These are phyloP conservation scores for Phoma sp. DNA, from an alignment of 2,329 filamentous ascomycete species.

Conservation along the genomic window DNA sequence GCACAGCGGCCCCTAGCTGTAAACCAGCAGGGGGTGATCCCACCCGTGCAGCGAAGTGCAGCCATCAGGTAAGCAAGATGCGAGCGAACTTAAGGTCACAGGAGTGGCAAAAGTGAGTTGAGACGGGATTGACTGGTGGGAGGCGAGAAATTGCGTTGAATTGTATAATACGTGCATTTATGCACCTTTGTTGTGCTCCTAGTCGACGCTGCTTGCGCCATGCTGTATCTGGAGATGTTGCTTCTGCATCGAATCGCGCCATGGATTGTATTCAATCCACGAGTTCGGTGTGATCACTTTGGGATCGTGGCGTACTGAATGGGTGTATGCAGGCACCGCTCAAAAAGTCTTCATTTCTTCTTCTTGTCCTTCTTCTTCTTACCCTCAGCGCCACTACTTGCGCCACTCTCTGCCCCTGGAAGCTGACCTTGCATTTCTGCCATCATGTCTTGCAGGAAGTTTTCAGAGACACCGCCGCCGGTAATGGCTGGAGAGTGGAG, in stretches of 20 bases:
- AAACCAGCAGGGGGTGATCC: too few relatives aligned
- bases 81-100: background rate
- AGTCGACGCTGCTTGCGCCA: background rate
- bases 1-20: background rate
- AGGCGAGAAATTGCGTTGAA: background rate
- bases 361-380: conserved; percentile 50
- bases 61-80: background rate
- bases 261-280: background rate
- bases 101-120: background rate
- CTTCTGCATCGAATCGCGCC: background rate
- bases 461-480: conserved; percentile 91
- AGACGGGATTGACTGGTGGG: background rate
- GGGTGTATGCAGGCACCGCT: background rate
- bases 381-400: conserved; percentile 31
- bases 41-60: too few relatives aligned
- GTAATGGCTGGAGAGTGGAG: conserved; percentile 88
- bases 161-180: background rate
- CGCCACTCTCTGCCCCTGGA: conserved; percentile 29
- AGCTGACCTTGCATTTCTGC: conserved; percentile 74
- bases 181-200: background rate
- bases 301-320: background rate
- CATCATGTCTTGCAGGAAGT: conserved; percentile 97
- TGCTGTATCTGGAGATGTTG: background rate
- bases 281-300: background rate
- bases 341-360: conserved; percentile 38